Evolutionary conservation across 2,329 filamentous ascomycete species (phyloP).

Genomic region (Pseudopyricularia javanii): DNA sequence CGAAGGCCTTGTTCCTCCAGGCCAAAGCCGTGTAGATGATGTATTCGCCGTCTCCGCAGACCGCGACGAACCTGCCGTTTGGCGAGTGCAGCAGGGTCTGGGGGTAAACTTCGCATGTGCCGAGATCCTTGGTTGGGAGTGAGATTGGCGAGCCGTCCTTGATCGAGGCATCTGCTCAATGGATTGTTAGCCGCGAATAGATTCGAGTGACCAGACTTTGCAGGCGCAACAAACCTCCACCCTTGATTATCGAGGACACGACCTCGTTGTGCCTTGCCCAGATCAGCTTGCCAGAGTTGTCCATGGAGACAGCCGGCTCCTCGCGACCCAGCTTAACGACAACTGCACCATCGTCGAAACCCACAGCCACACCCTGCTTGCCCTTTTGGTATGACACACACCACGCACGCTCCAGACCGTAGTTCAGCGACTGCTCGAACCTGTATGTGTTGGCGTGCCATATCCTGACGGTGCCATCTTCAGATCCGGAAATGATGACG

Average conservation of each 20-base stretch:
- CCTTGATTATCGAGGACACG: constrained; percentile 88
- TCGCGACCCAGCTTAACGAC: constrained; percentile 97
- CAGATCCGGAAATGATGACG: constrained; percentile 93
- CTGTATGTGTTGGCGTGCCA: constrained; percentile 98
- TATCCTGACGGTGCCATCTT: constrained; percentile 94
- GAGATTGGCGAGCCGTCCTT: constrained; percentile 85
- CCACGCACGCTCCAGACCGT: constrained; percentile 92
- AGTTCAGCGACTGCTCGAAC: constrained; percentile 90
- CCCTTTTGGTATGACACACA: constrained; percentile 93
- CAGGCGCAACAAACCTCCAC: constrained; percentile 40
- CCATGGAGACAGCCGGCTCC: constrained; percentile 96
- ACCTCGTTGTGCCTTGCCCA: constrained; percentile 95
- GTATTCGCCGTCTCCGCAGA: constrained; percentile 95
- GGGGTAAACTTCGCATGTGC: constrained; percentile 92
- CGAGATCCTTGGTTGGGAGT: constrained; percentile 85
- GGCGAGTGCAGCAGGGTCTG: constrained; percentile 92
- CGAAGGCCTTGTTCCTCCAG: constrained; percentile 96
- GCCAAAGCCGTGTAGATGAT: constrained; percentile 97
- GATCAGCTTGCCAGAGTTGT: constrained; percentile 86
- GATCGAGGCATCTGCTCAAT: constrained; percentile 51
- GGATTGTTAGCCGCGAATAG: constrained; percentile 9
- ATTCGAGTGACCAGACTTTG: background rate
- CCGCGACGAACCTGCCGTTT: constrained; percentile 72
- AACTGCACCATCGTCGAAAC: constrained; percentile 95
- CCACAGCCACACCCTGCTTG: constrained; percentile 86